These are phyloP conservation scores for Dysphania ambrosioides DNA, from an alignment of 148 eudicot genomes.

Conservation along the genomic window DNA sequence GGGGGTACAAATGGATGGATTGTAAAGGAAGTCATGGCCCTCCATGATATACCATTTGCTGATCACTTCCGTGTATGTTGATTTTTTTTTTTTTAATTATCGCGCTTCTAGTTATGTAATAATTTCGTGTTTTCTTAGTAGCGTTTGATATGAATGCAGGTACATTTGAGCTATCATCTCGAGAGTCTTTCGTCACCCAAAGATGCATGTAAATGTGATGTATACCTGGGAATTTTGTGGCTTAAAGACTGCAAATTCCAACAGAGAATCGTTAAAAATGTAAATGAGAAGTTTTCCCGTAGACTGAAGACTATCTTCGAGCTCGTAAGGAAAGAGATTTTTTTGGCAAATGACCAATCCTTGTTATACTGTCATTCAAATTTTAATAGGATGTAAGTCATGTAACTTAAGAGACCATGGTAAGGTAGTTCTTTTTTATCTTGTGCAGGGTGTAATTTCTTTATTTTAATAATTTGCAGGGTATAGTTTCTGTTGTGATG, in stretches of 20 bases:
- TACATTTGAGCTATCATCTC: conserved; percentile 58
- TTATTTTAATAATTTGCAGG: too few relatives aligned
- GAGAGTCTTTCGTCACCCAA: conserved; percentile 29
- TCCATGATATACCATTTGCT: conserved; percentile 65
- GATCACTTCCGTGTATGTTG: conserved; percentile 70
- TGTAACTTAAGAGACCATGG: too few relatives aligned
- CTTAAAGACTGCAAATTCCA: too few relatives aligned
- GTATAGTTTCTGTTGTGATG: too few relatives aligned
- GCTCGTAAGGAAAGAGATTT: conserved; percentile 56
- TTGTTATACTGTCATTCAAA: too few relatives aligned
- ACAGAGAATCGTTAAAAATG: conserved; percentile 56
- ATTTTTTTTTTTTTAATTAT: background rate
- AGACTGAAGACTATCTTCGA: conserved; percentile 53
- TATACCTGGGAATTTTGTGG: conserved; percentile 64
- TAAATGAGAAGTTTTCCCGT: conserved; percentile 46
- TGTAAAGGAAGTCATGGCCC: conserved; percentile 59
- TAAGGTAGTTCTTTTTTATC: too few relatives aligned
- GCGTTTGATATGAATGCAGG: conserved; percentile 40
- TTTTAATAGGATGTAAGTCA: too few relatives aligned
- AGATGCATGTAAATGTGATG: conserved; percentile 51
- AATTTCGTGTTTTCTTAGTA: background rate
- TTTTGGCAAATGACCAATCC: conserved; percentile 27
- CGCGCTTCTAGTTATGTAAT: background rate
- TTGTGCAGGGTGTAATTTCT: too few relatives aligned
- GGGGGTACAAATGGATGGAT: conserved; percentile 50